These are phyloP conservation scores for Amanita pallidorosea DNA, from an alignment of 768 basidiomycete genomes.

Conservation along the genomic window DNA sequence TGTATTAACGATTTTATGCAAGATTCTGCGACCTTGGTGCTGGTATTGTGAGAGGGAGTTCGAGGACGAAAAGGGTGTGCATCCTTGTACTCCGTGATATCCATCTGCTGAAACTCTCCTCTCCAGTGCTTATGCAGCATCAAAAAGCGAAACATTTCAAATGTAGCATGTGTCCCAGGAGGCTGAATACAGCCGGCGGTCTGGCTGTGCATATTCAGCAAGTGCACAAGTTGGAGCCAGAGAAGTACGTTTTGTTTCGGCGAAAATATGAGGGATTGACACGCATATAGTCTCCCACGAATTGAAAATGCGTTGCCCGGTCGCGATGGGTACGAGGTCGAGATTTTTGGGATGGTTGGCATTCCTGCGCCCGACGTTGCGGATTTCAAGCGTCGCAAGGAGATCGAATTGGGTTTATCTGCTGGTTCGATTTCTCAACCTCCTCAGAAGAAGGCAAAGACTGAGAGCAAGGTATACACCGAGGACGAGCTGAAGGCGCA, in stretches of 20 bases:
- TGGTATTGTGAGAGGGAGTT: slow-evolving; percentile 99
- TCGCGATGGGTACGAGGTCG: slow-evolving; percentile 94
- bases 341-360: slow-evolving; percentile 99
- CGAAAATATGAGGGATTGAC: background rate
- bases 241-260: slow-evolving; percentile 44
- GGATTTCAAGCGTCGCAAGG: slow-evolving; percentile 93
- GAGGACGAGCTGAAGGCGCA: slow-evolving; percentile 82
- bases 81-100: slow-evolving; percentile 1
- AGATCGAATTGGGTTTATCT: slow-evolving; percentile 82
- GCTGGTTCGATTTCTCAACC: slow-evolving; percentile 77
- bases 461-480: slow-evolving; percentile 64
- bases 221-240: slow-evolving; percentile 97
- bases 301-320: slow-evolving; percentile 96
- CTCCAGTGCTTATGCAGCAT: slow-evolving; percentile 90
- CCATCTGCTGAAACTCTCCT: background rate
- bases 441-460: slow-evolving; percentile 70
- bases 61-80: slow-evolving; percentile 94
- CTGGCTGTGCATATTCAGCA: slow-evolving; percentile 97
- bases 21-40: slow-evolving; percentile 91
- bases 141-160: slow-evolving; percentile 99
- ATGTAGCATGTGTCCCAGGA: slow-evolving; percentile 89
- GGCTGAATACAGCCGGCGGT: slow-evolving; percentile 95
- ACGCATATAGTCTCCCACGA: slow-evolving; percentile 51
- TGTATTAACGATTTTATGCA: slow-evolving; percentile 1
- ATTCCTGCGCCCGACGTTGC: slow-evolving; percentile 90